Base-by-base conservation (phyloP, 2,329 filamentous ascomycete genomes). In the Sporothrix sp. region DNA sequence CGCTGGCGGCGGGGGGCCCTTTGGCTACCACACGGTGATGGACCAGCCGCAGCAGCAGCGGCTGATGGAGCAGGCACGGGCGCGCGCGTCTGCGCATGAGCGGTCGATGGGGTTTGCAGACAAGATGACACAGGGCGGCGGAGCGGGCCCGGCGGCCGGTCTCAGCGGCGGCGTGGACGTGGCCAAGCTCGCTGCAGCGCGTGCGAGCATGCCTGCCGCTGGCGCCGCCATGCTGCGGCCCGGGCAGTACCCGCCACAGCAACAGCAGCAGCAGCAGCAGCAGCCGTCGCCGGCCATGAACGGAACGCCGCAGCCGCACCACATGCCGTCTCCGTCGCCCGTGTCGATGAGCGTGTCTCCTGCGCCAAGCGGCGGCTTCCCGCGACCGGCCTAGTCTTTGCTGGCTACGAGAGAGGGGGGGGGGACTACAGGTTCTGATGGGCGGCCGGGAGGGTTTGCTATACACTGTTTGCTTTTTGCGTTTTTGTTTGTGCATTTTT, bases 1-100 rank as follows among this genome's bases (percentile, higher is more conserved):
- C 27, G 61, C 55, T 50, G 65, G 50, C 49, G 43, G 50, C 14
- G 42, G 37, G 16, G 53, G 54, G 14, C 61, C 69, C 4, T 67
- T 70, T 3, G 72, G 72, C 28, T 75, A 73, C 52, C 70, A 72
- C 42, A 73, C 70, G 5, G 70, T 74, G 42, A 73, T 74, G 58
- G 67, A 69, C 33, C 71, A 74, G 56, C 67, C 68, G 14, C 71
- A 74, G 52, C 72, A 75, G 58, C 70, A 72, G 58, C 69, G 72
- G 49, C 69, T 74, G 42, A 63, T 74, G 59, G 72, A 76, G 48
- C 73, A 76, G 59, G 71, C 73, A 7, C 71, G 72, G 50, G 72
- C 71, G 3, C 63, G 72, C 8, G 57, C 57, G 11, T 57, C 70
- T 14, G 70, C 71, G 0, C 69, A 71, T 46, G 68, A 71, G 54